Evolutionary conservation across 768 basidiomycete genomes (phyloP).

Genomic region (Leccinum subgranulosum): DNA sequence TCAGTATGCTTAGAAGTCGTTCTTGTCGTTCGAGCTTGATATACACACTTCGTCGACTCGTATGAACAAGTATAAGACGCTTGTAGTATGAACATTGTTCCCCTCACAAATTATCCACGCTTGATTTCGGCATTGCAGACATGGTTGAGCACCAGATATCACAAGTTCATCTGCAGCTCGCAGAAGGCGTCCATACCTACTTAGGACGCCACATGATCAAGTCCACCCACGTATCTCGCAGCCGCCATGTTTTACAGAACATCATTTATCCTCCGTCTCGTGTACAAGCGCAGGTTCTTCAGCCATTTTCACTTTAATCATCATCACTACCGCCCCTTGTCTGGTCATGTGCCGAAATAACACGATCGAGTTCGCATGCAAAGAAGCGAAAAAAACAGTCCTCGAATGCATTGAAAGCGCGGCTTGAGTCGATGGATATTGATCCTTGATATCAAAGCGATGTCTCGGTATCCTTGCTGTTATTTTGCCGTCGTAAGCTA

Average conservation of each 20-base stretch:
- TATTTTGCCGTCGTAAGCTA: background rate
- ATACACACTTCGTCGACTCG: background rate
- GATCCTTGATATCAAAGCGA: slow-evolving; percentile 3
- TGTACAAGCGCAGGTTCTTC: background rate
- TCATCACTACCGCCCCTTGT: background rate
- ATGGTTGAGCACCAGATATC: background rate
- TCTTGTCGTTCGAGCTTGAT: background rate
- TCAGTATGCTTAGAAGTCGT: slow-evolving; percentile 1
- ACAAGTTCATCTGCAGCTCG: background rate
- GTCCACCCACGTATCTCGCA: too few relatives aligned
- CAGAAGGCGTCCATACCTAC: background rate
- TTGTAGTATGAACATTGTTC: slow-evolving; percentile 3
- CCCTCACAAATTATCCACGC: background rate
- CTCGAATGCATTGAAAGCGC: slow-evolving; percentile 8
- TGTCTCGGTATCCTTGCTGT: background rate
- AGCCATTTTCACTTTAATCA: background rate
- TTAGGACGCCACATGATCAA: background rate
- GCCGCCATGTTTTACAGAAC: background rate
- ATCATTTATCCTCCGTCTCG: background rate
- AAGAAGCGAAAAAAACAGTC: slow-evolving; percentile 10
- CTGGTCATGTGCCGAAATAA: slow-evolving; percentile 23
- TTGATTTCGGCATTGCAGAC: slow-evolving; percentile 1
- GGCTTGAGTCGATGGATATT: slow-evolving; percentile 12
- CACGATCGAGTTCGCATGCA: slow-evolving; percentile 7
- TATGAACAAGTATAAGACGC: background rate